These are phyloP conservation scores for Phytopythium sindhum DNA, from an alignment of 352 stramenopile genomes.

Conservation along the genomic window DNA sequence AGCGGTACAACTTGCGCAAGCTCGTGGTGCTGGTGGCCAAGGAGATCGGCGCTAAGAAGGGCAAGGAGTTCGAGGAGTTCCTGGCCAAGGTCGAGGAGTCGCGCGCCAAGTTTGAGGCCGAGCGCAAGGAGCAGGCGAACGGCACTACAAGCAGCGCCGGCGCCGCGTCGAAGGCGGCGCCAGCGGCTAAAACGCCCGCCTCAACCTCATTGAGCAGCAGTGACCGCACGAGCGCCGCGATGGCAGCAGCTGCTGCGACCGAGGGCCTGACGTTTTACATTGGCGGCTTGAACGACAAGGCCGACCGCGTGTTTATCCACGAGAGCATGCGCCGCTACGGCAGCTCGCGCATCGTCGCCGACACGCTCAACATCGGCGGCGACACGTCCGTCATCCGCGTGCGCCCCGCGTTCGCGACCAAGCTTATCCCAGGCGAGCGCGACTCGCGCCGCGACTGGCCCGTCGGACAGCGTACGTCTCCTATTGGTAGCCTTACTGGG, in stretches of 20 bases:
- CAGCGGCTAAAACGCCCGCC: not conserved
- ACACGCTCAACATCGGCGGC: constrained; percentile 85
- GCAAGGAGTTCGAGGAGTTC: constrained; percentile 73
- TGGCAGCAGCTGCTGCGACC: constrained; percentile 10
- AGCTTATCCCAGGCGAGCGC: constrained; percentile 47
- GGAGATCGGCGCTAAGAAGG: constrained; percentile 64
- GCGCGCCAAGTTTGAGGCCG: constrained; percentile 26
- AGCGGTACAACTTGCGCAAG: constrained; percentile 42
- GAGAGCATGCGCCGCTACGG: constrained; percentile 84
- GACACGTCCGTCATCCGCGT: constrained; percentile 74
- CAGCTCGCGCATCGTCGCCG: constrained; percentile 76
- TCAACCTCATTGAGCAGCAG: not conserved
- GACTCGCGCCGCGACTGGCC: constrained; percentile 64
- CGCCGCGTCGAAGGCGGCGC: constrained; percentile 2
- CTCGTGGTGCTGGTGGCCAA: constrained; percentile 46
- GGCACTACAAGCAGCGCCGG: not conserved
- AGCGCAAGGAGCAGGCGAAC: constrained; percentile 8
- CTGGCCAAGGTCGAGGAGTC: constrained; percentile 47
- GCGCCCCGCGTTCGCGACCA: constrained; percentile 32
- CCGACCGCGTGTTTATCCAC: constrained; percentile 87
- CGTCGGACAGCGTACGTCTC: constrained; percentile 57
- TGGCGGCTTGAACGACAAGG: constrained; percentile 81
- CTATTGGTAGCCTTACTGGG: constrained; percentile 2
- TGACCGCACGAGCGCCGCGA: constrained; percentile 2
- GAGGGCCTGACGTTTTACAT: constrained; percentile 73